These are phyloP conservation scores for Auricularia heimuer DNA, from an alignment of 768 basidiomycete genomes.

Conservation along the genomic window DNA sequence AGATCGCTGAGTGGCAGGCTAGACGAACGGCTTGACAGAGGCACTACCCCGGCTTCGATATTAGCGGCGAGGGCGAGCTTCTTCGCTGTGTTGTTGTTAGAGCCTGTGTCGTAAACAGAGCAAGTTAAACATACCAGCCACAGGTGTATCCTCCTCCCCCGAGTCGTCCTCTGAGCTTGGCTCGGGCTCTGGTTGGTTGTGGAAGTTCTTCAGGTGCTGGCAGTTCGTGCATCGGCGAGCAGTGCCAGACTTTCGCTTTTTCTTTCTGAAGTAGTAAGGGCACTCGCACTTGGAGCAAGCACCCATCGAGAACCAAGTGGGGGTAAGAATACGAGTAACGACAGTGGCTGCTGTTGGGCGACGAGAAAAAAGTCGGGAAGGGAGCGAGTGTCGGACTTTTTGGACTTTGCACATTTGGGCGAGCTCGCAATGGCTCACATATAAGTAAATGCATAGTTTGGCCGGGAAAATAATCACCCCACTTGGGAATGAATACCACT, in stretches of 20 bases:
- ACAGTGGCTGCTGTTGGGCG: background rate
- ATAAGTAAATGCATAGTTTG: too few relatives aligned
- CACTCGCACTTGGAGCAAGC: background rate
- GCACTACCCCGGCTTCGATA: too few relatives aligned
- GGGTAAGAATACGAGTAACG: background rate
- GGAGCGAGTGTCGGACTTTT: background rate
- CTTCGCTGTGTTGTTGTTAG: background rate
- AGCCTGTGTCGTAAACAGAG: background rate
- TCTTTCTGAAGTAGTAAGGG: background rate
- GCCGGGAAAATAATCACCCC: too few relatives aligned
- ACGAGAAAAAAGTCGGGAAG: background rate
- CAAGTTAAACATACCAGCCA: background rate
- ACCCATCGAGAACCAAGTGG: background rate
- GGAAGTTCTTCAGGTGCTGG: background rate
- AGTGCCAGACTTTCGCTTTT: background rate
- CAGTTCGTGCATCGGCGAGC: background rate
- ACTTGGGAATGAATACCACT: too few relatives aligned
- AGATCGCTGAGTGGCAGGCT: too few relatives aligned
- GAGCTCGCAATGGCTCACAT: too few relatives aligned
- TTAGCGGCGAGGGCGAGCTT: background rate
- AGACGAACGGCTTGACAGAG: too few relatives aligned
- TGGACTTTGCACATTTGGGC: too few relatives aligned
- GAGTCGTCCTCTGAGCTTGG: background rate
- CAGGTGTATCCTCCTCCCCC: background rate
- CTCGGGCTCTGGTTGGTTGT: background rate